Evolutionary conservation across 1,284 basidiomycete genomes (phyloP), one percentile per base, ranked within the genome.

Genomic region (Tylopilus sp.): DNA sequence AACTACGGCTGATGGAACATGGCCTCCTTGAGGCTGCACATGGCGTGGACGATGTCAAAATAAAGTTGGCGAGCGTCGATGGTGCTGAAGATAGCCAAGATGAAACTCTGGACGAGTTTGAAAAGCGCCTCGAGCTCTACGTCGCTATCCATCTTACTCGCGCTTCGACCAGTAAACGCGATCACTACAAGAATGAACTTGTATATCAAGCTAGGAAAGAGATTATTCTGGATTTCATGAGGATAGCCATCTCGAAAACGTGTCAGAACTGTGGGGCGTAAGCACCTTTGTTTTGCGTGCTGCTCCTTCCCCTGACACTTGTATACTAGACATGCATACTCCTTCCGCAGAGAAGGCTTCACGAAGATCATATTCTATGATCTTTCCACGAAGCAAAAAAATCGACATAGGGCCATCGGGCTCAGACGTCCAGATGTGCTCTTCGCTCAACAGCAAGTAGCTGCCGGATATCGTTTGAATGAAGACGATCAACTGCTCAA

Each of bases 311-410:
- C 4, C 35, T 59, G 35, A 58, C 31, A n/a, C 15, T 41, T 6
- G 26, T 34, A 28, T 42, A 30, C 53, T 46, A 96, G 93, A n/a
- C 72, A 79, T 60, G 84, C 78, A 2, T 92, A 92, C 63, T 89
- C 90, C 0, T 91, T 92, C 70, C 86, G 95, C 51, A 97, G 95
- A 67, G 97, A 99, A 65, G 93, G 92, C 1, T 80, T 91, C 64
- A 90, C 92, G 51, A 98, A 97, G 72, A 82, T 99, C 55, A 88
- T 98, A 65, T 95, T 98, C 71, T 90, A 91, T 61, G 93, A 94
- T 60, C 77, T 98, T 26, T 77, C 89, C 2, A 49, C 69, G 6
- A 96, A 94, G 70, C 88, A 95, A 64, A 90, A 89, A 67, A 74
- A 70, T 31, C 75, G 80, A 44, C 83, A 89, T 65, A 64, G 70